Percentiles rank a stretch among this genome's conserved stretches.
Conservation (phyloP, 495 filamentous ascomycete species). For the Opeltia flavorubescens region DNA sequence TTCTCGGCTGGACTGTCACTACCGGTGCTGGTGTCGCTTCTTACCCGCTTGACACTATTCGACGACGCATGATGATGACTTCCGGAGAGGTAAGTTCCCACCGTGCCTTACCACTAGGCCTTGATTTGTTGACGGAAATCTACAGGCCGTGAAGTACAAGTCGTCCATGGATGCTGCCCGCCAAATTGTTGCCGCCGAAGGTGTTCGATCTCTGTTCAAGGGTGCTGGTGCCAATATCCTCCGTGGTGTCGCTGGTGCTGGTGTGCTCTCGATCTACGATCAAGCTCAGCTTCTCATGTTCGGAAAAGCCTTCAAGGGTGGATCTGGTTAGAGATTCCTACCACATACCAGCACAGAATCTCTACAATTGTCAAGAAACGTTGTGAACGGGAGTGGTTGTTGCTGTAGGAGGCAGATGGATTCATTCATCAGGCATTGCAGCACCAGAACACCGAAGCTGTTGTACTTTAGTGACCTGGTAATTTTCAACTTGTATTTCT, state of each 20-base stretch:
- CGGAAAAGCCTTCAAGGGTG: conserved; percentile 98
- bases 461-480: conserved; percentile 18
- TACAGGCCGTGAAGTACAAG: conserved; percentile 96
- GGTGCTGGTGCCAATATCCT: conserved; percentile 99
- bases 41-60: conserved; percentile 98
- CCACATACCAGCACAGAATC: conserved; percentile 4
- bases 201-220: conserved; percentile 98
- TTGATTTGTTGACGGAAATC: not conserved
- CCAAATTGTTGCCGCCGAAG: conserved; percentile 95
- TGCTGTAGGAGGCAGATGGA: conserved; percentile 2
- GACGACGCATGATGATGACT: conserved; percentile 99
- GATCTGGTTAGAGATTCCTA: conserved; percentile 53
- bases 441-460: conserved; percentile 15
- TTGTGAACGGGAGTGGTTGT: conserved; percentile 7
- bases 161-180: conserved; percentile 82
- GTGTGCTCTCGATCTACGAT: conserved; percentile 99
- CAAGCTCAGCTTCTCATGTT: conserved; percentile 97
- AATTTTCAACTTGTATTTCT: conserved; percentile 19
- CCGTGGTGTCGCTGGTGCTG: conserved; percentile 99
- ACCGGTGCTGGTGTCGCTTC: conserved; percentile 99
- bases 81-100: conserved; percentile 49
- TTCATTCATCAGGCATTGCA: conserved; percentile 13
- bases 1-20: conserved; percentile 97
- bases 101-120: not conserved
- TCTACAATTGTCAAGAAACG: not conserved